These are phyloP conservation scores for Syncephalastrum sp. DNA, from an alignment of 371 early-diverging fungal genomes.

Conservation along the genomic window DNA sequence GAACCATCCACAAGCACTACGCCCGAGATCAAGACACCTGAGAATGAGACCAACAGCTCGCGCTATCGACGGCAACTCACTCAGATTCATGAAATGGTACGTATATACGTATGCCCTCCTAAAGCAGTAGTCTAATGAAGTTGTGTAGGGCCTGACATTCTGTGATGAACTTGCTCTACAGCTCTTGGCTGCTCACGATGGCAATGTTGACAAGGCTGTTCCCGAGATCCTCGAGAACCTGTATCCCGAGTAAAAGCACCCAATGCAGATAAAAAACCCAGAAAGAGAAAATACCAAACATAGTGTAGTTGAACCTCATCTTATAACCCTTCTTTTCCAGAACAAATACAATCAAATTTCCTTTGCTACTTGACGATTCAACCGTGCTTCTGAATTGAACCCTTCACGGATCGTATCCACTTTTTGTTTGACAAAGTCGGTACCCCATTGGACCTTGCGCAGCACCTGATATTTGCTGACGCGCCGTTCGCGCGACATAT, in stretches of 20 bases:
- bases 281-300: neutral
- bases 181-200: conserved; percentile 21
- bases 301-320: neutral
- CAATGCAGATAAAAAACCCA: neutral
- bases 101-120: no score
- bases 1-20: neutral
- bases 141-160: conserved; percentile 28
- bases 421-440: conserved; percentile 35
- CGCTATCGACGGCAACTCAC: conserved; percentile 18
- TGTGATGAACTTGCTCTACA: conserved; percentile 33
- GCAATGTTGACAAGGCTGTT: conserved; percentile 29
- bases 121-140: neutral
- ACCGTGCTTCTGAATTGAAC: conserved; percentile 41
- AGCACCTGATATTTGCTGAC: conserved; percentile 30
- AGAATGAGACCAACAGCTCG: neutral
- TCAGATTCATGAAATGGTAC: conserved; percentile 44
- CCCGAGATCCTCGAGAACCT: conserved; percentile 27
- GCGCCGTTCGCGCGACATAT: conserved; percentile 15
- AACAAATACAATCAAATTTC: conserved; percentile 18
- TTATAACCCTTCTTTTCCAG: neutral
- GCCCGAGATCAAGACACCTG: neutral
- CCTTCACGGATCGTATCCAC: conserved; percentile 30
- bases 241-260: conserved; percentile 15
- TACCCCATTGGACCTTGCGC: conserved; percentile 32
- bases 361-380: conserved; percentile 29